A percentile compares a stretch with the other conserved stretches of the same genome.
Evolutionary conservation across 2,329 filamentous ascomycete genomes (phyloP).

Genomic region (Blumeria graminis): DNA sequence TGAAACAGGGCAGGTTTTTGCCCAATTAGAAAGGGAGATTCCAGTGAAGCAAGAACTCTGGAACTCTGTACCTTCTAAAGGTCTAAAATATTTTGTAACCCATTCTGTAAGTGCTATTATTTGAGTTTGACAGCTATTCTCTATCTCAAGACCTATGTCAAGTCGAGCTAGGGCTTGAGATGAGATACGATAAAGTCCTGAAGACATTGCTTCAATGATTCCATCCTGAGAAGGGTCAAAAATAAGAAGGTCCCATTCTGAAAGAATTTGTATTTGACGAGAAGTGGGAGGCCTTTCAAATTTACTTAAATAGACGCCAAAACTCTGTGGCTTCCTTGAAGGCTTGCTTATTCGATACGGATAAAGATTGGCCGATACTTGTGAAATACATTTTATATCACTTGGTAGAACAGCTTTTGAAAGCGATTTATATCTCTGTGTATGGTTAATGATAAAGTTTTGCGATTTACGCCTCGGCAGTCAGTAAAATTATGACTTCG

Average conservation of each 20-base stretch:
- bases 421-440: conserved; percentile 5
- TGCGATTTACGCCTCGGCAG: neutral
- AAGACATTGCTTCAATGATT: conserved; percentile 15
- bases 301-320: conserved; percentile 20
- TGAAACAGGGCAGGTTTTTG: conserved; percentile 3
- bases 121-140: conserved; percentile 1
- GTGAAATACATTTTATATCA: conserved; percentile 6
- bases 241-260: conserved; percentile 20
- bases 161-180: conserved; percentile 8
- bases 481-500: no score
- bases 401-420: conserved; percentile 3
- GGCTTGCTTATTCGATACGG: conserved; percentile 5
- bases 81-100: conserved; percentile 4
- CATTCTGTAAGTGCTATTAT: conserved; percentile 6
- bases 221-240: conserved; percentile 19
- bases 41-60: conserved; percentile 7
- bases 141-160: conserved; percentile 6
- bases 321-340: conserved; percentile 7
- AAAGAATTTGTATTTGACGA: conserved; percentile 16
- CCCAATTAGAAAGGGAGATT: conserved; percentile 8
- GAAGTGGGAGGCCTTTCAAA: conserved; percentile 15
- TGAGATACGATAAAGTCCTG: conserved; percentile 5
- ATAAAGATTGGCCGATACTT: conserved; percentile 4
- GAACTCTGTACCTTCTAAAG: conserved; percentile 5
- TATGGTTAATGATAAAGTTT: neutral